These are phyloP conservation scores for Rhizopogon rudus DNA, from an alignment of 768 basidiomycete genomes.

Conservation along the genomic window DNA sequence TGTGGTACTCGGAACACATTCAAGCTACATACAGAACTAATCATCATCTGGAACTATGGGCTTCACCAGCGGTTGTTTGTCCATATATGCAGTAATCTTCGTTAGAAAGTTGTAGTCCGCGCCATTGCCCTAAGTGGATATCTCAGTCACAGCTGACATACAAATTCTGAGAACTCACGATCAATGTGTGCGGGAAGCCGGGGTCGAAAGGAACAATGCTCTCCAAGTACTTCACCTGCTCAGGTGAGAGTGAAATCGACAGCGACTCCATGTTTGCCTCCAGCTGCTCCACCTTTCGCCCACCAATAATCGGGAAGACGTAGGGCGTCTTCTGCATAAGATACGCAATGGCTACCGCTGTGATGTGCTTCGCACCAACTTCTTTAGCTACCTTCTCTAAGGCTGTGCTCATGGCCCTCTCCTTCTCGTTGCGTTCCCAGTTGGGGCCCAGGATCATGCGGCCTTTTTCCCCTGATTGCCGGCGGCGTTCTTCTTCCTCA, in stretches of 20 bases:
- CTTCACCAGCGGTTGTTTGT: background rate
- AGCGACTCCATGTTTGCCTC: constrained; percentile 44
- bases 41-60: background rate
- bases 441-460: constrained; percentile 4
- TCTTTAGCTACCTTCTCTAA: constrained; percentile 37
- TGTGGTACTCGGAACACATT: background rate
- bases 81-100: background rate
- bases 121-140: constrained; percentile 7
- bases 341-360: constrained; percentile 45
- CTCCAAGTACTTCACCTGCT: constrained; percentile 42
- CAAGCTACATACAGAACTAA: background rate
- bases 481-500: constrained; percentile 19
- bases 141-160: background rate
- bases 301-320: constrained; percentile 46
- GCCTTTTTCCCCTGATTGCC: constrained; percentile 21
- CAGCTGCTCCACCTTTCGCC: constrained; percentile 46
- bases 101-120: constrained; percentile 4
- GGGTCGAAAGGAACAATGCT: constrained; percentile 34
- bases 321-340: constrained; percentile 46
- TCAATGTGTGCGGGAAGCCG: constrained; percentile 34
- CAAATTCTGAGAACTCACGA: constrained; percentile 18
- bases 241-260: constrained; percentile 35
- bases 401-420: constrained; percentile 27
- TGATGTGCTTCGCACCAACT: constrained; percentile 30
- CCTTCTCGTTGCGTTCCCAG: constrained; percentile 32